Percentiles rank a stretch among this genome's conserved stretches.
phyloP scores from a whole-genome alignment of 129 eudicot genomes.

The Escallonia rubra region DNA sequence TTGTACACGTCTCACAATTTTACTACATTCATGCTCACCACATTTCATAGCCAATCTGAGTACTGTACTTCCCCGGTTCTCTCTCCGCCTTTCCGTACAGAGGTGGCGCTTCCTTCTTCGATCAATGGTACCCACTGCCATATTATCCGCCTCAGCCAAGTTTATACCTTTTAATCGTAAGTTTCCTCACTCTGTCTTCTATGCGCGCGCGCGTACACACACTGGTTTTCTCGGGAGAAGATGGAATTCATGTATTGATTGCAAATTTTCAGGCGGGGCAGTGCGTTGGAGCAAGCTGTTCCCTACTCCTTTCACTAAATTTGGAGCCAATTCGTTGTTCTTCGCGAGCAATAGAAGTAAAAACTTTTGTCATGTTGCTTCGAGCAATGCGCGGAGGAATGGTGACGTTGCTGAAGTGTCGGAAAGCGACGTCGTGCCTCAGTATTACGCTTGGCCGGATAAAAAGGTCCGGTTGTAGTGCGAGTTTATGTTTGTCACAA shows the following conservation, averaged over 20 bases:
- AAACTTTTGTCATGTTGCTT: slow-evolving; percentile 17
- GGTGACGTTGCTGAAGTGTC: slow-evolving; percentile 25
- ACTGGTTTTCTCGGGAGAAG: not conserved
- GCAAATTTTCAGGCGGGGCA: slow-evolving; percentile 25
- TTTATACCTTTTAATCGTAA: slow-evolving; percentile 31
- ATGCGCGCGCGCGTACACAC: not conserved
- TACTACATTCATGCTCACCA: too few species aligned
- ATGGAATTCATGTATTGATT: not conserved
- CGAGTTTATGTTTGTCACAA: not conserved
- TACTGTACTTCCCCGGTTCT: too few species aligned
- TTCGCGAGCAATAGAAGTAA: slow-evolving; percentile 15
- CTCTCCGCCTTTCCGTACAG: too few species aligned
- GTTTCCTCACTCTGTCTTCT: slow-evolving; percentile 1
- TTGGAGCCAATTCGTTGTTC: slow-evolving; percentile 14
- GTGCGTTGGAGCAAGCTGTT: slow-evolving; percentile 21
- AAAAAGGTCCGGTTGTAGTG: slow-evolving; percentile 39
- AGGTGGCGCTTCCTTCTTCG: not conserved
- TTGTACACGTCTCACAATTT: too few species aligned
- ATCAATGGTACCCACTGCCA: slow-evolving; percentile 25
- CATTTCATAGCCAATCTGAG: too few species aligned
- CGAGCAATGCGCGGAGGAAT: slow-evolving; percentile 22
- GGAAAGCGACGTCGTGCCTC: slow-evolving; percentile 30
- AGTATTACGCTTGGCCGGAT: slow-evolving; percentile 54
- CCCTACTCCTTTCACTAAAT: slow-evolving; percentile 15
- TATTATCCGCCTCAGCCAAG: slow-evolving; percentile 32